phyloP scores from a whole-genome alignment of 2,329 filamentous ascomycete species.

The Thielaviopsis euricoi region DNA sequence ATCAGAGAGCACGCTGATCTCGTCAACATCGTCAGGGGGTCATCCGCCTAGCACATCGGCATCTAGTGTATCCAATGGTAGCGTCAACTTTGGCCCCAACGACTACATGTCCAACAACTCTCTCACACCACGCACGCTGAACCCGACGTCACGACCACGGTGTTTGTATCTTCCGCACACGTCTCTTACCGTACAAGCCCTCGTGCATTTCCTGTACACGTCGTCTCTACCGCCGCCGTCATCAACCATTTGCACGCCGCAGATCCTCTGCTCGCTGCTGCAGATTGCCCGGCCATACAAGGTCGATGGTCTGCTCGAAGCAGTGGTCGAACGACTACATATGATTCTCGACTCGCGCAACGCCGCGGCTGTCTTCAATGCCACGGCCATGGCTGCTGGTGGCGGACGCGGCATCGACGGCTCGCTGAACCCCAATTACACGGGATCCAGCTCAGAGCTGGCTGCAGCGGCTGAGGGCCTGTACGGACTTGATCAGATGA shows the following conservation, averaged over 20 bases:
- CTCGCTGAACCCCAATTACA: constrained; percentile 44
- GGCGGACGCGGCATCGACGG: constrained; percentile 71
- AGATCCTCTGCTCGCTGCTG: constrained; percentile 86
- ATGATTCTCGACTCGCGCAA: constrained; percentile 81
- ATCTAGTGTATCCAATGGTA: constrained; percentile 26
- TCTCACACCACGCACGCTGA: constrained; percentile 38
- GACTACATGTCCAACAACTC: constrained; percentile 33
- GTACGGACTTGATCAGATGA: constrained; percentile 4
- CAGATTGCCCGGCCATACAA: constrained; percentile 89
- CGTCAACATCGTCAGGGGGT: constrained; percentile 21
- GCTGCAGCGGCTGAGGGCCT: constrained; percentile 14
- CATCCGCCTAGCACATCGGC: constrained; percentile 28
- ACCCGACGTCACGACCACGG: constrained; percentile 55
- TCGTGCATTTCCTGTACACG: constrained; percentile 88
- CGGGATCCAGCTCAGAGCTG: constrained; percentile 25
- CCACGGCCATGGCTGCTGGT: constrained; percentile 92
- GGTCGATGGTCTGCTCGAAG: constrained; percentile 81
- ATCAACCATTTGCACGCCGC: constrained; percentile 73
- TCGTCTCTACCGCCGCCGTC: constrained; percentile 64
- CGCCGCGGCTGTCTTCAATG: constrained; percentile 93
- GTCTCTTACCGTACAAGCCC: constrained; percentile 69
- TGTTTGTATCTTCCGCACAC: constrained; percentile 90
- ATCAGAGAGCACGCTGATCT: constrained; percentile 27
- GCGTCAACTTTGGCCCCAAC: constrained; percentile 16
- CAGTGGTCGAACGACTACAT: constrained; percentile 81